Conservation (phyloP, 805 yeast genomes). For the Nakazawaea populi region DNA sequence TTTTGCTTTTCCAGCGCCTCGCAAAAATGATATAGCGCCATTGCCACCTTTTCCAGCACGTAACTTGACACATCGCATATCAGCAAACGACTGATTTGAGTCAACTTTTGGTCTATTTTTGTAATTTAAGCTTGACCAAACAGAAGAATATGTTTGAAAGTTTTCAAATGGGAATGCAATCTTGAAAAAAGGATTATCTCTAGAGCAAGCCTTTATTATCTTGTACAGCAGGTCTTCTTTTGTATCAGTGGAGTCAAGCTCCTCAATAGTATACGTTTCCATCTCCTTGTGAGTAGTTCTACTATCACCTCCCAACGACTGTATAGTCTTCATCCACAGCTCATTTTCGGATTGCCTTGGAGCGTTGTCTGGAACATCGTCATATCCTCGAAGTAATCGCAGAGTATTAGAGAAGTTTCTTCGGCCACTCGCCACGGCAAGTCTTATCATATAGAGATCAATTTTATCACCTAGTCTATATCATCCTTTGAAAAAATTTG, state of each 20-base stretch:
- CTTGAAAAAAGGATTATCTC: conserved; percentile 18
- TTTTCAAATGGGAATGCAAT: conserved; percentile 24
- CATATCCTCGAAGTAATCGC: not conserved
- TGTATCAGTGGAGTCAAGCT: conserved; percentile 15
- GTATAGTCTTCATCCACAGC: conserved; percentile 22
- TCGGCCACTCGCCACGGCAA: not conserved
- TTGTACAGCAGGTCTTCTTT: conserved; percentile 11
- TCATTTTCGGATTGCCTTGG: conserved; percentile 27
- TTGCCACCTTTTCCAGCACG: conserved; percentile 83
- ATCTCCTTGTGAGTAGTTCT: conserved; percentile 16
- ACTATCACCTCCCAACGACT: conserved; percentile 9
- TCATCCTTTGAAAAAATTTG: too few relatives aligned
- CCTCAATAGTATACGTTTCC: conserved; percentile 8
- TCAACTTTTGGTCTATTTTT: conserved; percentile 39
- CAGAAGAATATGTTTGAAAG: conserved; percentile 30
- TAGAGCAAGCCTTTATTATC: conserved; percentile 11
- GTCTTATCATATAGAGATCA: not conserved
- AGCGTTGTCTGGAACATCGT: conserved; percentile 26
- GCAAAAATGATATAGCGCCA: conserved; percentile 78
- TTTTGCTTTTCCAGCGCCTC: conserved; percentile 76
- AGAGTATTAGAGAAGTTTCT: not conserved
- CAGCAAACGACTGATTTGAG: conserved; percentile 42
- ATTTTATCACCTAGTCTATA: too few relatives aligned
- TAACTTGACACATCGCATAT: conserved; percentile 61
- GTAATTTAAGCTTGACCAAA: conserved; percentile 28